Conservation (phyloP, 148 eudicot genomes). For the Agrostemma githago region DNA sequence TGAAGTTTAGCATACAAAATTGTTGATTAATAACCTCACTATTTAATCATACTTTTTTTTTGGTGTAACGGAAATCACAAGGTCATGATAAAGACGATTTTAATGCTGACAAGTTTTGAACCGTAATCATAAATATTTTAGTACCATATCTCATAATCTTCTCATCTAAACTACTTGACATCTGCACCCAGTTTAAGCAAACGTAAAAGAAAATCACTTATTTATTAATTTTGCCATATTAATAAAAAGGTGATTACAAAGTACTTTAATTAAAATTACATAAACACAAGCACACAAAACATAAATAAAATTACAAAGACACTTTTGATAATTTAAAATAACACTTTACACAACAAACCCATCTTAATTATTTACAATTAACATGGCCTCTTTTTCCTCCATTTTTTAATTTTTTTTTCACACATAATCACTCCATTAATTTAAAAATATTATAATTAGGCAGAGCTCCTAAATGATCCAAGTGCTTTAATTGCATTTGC, state of each 20-base stretch:
- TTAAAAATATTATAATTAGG: neutral
- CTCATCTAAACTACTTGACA: too few relatives aligned
- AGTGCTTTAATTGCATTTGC: slow-evolving; percentile 44
- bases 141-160: too few relatives aligned
- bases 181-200: too few relatives aligned
- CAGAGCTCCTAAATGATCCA: slow-evolving; percentile 44
- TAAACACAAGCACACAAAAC: neutral
- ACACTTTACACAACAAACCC: neutral
- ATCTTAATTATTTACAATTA: neutral
- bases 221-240: too few relatives aligned
- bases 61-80: too few relatives aligned
- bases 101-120: too few relatives aligned
- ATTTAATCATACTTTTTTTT: too few relatives aligned
- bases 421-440: neutral
- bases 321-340: neutral
- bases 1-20: neutral
- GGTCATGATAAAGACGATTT: too few relatives aligned
- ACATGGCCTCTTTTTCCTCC: neutral
- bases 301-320: neutral
- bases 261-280: neutral
- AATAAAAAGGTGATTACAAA: too few relatives aligned
- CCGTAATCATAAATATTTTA: too few relatives aligned
- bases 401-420: neutral
- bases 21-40: neutral
- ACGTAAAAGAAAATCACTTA: too few relatives aligned